Base-by-base conservation (phyloP, 371 early-diverging fungal genomes). In the Catenaria anguillulae region DNA sequence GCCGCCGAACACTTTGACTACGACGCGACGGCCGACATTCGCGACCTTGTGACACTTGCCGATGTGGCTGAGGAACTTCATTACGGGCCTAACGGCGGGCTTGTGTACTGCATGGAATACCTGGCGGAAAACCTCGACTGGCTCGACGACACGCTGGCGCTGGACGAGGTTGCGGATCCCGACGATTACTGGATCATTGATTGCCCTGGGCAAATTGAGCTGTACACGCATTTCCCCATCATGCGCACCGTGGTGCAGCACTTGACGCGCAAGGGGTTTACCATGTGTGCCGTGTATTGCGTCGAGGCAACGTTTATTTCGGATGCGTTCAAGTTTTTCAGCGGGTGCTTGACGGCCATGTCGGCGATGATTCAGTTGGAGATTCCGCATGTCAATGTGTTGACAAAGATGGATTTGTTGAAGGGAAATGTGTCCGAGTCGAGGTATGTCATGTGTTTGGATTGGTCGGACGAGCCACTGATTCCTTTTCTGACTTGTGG, bases 191-290 rank as follows among this genome's bases (percentile, higher is more conserved):
- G 98, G 60, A 87, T 99, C 48, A 84, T 99, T 64, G 99, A 99
- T 73, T 98, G 98, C 68, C 99, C 99, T n/a, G 74, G 91, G 6
- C 98, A 99, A 74, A 95, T 99, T 61, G 99, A 99, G 73, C 80
- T 99, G 46, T 99, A 98, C 75, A 94, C 98, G n/a, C 98, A 98
- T 71, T 90, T 92, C 50, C 87, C 90, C 23, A 87, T 95, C 60
- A 93, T 99, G 88, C 80, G 80, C 55, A 79, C 81, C 21, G 62
- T 97, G 45, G 85, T 91, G 36, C 83, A 85, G 48, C 68, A 76
- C 23, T 66, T 99, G 48, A 74, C 74, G 56, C 79, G 79, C 42
- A 81, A 86, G 61, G 31, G 15, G 6, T 83, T 87, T 74, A 67
- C 73, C 3, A 82, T 89, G 21, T 90, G 91, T 65, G 93, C 94